Conservation (phyloP, 352 stramenopile species). For the Aphanomyces astaci region DNA sequence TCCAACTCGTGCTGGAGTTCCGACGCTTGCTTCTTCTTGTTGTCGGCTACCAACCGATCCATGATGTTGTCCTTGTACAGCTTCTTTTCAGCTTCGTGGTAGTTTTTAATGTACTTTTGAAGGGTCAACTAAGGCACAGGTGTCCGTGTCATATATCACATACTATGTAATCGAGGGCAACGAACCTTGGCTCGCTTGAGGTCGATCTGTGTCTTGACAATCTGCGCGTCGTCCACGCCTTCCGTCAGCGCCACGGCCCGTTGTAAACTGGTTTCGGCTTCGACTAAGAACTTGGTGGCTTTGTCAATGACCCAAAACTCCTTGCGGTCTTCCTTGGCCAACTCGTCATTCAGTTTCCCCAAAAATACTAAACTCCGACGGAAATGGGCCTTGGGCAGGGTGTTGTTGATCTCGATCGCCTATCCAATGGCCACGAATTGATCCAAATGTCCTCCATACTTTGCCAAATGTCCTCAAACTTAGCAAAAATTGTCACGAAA, state of each 20-base stretch:
- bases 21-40: constrained; percentile 58
- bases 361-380: constrained; percentile 67
- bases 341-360: constrained; percentile 70
- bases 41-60: constrained; percentile 72
- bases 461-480: no score
- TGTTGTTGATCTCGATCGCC: constrained; percentile 57
- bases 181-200: constrained; percentile 60
- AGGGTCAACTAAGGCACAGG: constrained; percentile 48
- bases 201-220: constrained; percentile 47
- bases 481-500: no score
- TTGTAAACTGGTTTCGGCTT: constrained; percentile 65
- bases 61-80: constrained; percentile 87
- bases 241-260: constrained; percentile 46
- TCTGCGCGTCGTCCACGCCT: constrained; percentile 36
- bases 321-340: constrained; percentile 69
- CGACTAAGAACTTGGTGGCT: constrained; percentile 55
- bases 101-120: constrained; percentile 49
- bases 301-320: constrained; percentile 86
- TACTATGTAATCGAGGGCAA: neutral
- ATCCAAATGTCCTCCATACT: no score
- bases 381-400: constrained; percentile 69
- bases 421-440: no score
- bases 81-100: constrained; percentile 83
- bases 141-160: no score
- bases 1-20: constrained; percentile 56